phyloP scores from a whole-genome alignment of 1,139 yeast species.

The Saccharomyces pastorianus region DNA sequence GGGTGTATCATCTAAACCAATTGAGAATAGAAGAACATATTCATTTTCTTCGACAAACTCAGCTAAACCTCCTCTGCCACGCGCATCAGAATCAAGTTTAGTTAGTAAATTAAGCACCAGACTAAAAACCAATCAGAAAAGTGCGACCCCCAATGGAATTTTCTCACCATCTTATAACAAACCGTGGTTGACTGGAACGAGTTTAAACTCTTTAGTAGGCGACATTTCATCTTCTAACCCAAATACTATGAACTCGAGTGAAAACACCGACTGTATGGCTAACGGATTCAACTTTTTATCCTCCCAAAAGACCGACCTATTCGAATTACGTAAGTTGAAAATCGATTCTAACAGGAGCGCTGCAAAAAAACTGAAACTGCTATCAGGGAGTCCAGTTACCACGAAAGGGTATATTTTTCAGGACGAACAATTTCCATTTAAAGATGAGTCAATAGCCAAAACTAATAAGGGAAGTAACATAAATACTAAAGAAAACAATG shows the following conservation, averaged over 20 bases:
- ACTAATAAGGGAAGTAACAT: neutral
- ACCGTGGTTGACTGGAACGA: conserved; percentile 9
- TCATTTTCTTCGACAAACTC: conserved; percentile 15
- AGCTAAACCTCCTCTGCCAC: conserved; percentile 9
- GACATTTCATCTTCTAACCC: neutral
- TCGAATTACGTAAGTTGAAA: conserved; percentile 30
- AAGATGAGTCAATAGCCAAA: neutral
- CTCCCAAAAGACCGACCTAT: conserved; percentile 11
- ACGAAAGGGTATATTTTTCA: conserved; percentile 25
- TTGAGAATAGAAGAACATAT: conserved; percentile 16
- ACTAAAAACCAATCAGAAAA: conserved; percentile 22
- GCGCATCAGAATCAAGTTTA: conserved; percentile 25
- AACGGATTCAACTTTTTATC: conserved; percentile 10
- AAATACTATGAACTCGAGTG: neutral
- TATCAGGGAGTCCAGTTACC: conserved; percentile 30
- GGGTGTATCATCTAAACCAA: neutral
- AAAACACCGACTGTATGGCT: neutral
- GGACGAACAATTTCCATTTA: conserved; percentile 14
- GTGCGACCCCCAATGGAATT: conserved; percentile 31
- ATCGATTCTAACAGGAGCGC: conserved; percentile 36
- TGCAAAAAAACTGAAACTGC: conserved; percentile 33
- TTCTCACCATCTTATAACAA: conserved; percentile 31
- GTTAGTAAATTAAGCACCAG: conserved; percentile 32
- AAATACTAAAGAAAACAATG: neutral
- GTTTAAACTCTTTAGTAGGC: neutral